phyloP scores from a whole-genome alignment of 2,329 filamentous ascomycete species.

The Saccharata proteae region DNA sequence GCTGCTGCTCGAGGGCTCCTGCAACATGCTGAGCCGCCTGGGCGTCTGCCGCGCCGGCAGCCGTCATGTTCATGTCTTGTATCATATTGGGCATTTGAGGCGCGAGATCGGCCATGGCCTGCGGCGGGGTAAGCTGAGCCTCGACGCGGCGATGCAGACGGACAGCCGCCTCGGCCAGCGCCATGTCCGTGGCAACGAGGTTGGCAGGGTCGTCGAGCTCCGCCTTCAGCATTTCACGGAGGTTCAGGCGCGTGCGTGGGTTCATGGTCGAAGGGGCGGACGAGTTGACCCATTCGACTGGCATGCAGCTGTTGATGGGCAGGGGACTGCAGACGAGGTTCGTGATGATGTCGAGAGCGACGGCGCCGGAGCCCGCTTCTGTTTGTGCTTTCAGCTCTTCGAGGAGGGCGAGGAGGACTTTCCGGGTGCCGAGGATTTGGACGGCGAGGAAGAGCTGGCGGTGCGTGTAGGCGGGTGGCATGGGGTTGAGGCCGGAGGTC shows the following conservation, averaged over 20 bases:
- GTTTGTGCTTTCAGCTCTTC: slow-evolving; percentile 56
- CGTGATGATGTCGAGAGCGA: slow-evolving; percentile 57
- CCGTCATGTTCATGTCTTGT: too few species aligned
- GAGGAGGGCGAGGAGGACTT: slow-evolving; percentile 49
- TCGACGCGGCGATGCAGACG: slow-evolving; percentile 54
- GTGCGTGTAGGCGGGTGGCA: slow-evolving; percentile 57
- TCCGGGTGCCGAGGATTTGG: slow-evolving; percentile 49
- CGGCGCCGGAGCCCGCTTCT: slow-evolving; percentile 44
- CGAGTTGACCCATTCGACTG: slow-evolving; percentile 22
- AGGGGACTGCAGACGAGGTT: slow-evolving; percentile 57
- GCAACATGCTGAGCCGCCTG: too few species aligned
- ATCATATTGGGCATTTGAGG: too few species aligned
- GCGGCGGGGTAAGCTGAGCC: slow-evolving; percentile 49
- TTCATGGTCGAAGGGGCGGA: slow-evolving; percentile 15
- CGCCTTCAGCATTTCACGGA: slow-evolving; percentile 47
- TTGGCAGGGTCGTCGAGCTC: slow-evolving; percentile 47
- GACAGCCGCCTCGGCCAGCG: slow-evolving; percentile 48
- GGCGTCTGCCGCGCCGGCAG: too few species aligned
- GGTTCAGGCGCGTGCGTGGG: slow-evolving; percentile 34
- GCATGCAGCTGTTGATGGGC: slow-evolving; percentile 24
- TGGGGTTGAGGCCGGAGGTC: slow-evolving; percentile 36
- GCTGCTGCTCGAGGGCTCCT: too few species aligned
- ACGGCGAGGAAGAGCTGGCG: slow-evolving; percentile 52
- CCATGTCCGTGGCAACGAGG: slow-evolving; percentile 44
- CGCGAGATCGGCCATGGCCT: too few species aligned